phyloP scores from a whole-genome alignment of 106 monocot species.

The Dendrobium officinale region DNA sequence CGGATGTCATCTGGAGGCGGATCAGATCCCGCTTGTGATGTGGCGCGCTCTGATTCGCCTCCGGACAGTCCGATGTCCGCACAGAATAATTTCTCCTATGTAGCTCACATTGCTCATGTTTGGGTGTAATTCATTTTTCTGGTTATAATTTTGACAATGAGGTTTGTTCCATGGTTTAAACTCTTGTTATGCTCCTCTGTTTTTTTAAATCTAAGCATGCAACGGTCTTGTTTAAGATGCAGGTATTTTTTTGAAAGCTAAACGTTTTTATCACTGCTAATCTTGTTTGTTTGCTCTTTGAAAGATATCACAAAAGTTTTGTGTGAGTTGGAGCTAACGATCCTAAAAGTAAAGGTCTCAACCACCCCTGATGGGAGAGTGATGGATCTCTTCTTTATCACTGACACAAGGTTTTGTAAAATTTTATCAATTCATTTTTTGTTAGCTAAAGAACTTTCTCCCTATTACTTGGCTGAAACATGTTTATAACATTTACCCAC shows the following conservation, averaged over 20 bases:
- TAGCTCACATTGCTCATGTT: background rate
- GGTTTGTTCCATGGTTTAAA: background rate
- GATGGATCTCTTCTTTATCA: constrained; percentile 72
- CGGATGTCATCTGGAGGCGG: no score
- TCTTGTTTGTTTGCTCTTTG: constrained; percentile 10
- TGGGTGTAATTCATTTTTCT: background rate
- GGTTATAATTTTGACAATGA: background rate
- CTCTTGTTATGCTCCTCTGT: background rate
- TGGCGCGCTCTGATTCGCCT: no score
- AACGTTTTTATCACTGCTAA: background rate
- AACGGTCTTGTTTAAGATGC: background rate
- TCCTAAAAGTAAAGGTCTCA: constrained; percentile 65
- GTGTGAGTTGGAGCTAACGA: constrained; percentile 67
- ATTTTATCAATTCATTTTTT: background rate
- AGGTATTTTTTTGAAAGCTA: background rate
- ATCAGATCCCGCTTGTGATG: no score
- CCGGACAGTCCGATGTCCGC: no score
- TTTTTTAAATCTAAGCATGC: background rate
- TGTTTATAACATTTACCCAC: background rate
- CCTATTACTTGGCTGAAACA: background rate
- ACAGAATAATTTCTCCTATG: no score
- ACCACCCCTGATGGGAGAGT: constrained; percentile 77
- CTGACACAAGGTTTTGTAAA: constrained; percentile 47
- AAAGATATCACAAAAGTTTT: constrained; percentile 69
- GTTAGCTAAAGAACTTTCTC: background rate